Conservation (phyloP, 805 yeast genomes). For the Ogataea haglerorum region DNA sequence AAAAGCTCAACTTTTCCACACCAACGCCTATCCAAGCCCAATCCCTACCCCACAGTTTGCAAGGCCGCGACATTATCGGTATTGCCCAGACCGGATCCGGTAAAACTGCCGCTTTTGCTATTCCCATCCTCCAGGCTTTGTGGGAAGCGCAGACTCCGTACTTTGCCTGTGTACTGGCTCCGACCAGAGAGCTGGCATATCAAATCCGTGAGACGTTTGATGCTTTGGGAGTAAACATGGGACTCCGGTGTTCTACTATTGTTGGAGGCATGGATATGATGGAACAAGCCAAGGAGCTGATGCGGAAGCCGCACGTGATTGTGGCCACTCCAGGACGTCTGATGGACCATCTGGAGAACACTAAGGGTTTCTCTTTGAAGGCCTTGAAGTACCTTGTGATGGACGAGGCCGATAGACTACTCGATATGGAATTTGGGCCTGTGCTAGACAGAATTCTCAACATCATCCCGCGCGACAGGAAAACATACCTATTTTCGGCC, state of each 20-base stretch:
- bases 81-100: slow-evolving; percentile 98
- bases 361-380: slow-evolving; percentile 82
- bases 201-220: slow-evolving; percentile 94
- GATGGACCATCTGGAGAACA: slow-evolving; percentile 89
- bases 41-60: slow-evolving; percentile 85
- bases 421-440: slow-evolving; percentile 96
- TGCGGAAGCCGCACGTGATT: slow-evolving; percentile 89
- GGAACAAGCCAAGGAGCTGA: slow-evolving; percentile 93
- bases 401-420: slow-evolving; percentile 95
- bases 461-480: slow-evolving; percentile 79
- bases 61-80: slow-evolving; percentile 92
- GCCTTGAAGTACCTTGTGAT: slow-evolving; percentile 79
- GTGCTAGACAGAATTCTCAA: slow-evolving; percentile 82
- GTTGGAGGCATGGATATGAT: slow-evolving; percentile 99
- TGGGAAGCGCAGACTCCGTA: slow-evolving; percentile 89
- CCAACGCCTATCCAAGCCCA: slow-evolving; percentile 96
- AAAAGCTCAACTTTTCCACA: slow-evolving; percentile 63
- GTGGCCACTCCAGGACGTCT: slow-evolving; percentile 92
- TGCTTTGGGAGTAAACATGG: slow-evolving; percentile 89
- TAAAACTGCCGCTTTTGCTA: slow-evolving; percentile 97
- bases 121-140: slow-evolving; percentile 86
- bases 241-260: slow-evolving; percentile 80
- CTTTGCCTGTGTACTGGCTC: slow-evolving; percentile 84
- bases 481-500: slow-evolving; percentile 89
- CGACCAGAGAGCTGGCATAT: slow-evolving; percentile 81